phyloP scores from a whole-genome alignment of 2,329 filamentous ascomycete species.

The Colletotrichum aenigma region DNA sequence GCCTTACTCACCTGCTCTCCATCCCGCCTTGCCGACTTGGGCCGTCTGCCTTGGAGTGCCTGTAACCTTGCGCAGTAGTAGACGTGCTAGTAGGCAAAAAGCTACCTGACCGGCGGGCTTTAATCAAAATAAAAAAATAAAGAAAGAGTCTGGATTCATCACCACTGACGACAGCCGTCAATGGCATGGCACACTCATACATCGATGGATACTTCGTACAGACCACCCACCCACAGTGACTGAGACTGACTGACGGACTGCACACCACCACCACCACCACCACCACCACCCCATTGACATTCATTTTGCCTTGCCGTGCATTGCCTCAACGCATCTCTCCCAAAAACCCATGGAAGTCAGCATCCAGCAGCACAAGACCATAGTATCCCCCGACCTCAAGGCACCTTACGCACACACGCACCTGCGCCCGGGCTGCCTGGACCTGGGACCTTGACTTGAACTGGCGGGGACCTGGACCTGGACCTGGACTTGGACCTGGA shows the following conservation, averaged over 20 bases:
- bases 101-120: background rate
- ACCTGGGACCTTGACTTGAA: background rate
- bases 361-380: background rate
- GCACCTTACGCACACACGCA: background rate
- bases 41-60: background rate
- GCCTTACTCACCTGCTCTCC: background rate
- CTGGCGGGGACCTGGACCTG: background rate
- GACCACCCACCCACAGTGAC: background rate
- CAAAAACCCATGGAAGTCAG: background rate
- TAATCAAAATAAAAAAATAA: background rate
- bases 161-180: constrained; percentile 10
- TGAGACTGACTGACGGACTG: background rate
- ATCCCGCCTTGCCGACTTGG: background rate
- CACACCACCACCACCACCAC: background rate
- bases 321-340: background rate
- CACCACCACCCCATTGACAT: background rate
- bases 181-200: background rate
- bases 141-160: background rate
- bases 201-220: background rate
- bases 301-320: background rate
- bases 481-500: background rate
- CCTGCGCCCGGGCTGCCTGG: constrained; percentile 10
- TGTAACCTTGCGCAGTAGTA: background rate
- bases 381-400: background rate
- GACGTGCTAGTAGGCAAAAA: background rate